phyloP scores from a whole-genome alignment of 1,139 yeast genomes.

The Nakaseomyces bracarensis region DNA sequence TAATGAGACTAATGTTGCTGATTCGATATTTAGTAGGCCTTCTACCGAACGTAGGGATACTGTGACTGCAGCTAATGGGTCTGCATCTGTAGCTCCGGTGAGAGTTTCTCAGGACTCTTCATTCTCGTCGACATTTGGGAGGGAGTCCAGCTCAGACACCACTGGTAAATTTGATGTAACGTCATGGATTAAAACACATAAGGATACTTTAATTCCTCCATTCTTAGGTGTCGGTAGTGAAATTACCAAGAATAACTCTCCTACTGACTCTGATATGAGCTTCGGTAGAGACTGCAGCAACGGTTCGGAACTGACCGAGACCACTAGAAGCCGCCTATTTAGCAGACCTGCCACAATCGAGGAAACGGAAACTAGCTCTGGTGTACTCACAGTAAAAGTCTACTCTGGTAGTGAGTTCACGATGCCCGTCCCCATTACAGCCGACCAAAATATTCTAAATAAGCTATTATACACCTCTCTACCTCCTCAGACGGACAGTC shows the following conservation, averaged over 20 bases:
- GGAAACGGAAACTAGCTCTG: constrained; percentile 13
- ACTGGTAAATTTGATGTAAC: constrained; percentile 1
- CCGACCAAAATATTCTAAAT: constrained; percentile 22
- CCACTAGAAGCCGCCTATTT: not conserved
- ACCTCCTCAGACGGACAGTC: constrained; percentile 11
- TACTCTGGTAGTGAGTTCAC: constrained; percentile 26
- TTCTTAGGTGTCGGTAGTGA: not conserved
- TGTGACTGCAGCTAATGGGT: constrained; percentile 7
- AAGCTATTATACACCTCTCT: constrained; percentile 27
- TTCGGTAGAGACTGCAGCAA: not conserved
- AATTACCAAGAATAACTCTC: not conserved
- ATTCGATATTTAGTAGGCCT: constrained; percentile 6
- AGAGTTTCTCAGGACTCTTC: constrained; percentile 8
- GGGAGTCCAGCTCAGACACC: constrained; percentile 3
- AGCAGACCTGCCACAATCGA: not conserved
- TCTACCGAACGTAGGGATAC: constrained; percentile 7
- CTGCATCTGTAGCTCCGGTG: constrained; percentile 8
- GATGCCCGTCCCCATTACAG: constrained; percentile 25
- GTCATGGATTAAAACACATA: constrained; percentile 3
- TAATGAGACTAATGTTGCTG: constrained; percentile 5
- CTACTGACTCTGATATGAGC: not conserved
- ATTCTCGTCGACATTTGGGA: constrained; percentile 4
- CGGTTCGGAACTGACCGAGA: not conserved
- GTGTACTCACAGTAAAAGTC: constrained; percentile 25
- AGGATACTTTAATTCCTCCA: not conserved